Evolutionary conservation across 1,139 yeast genomes (phyloP).

Genomic region (Hanseniaspora uvarum): DNA sequence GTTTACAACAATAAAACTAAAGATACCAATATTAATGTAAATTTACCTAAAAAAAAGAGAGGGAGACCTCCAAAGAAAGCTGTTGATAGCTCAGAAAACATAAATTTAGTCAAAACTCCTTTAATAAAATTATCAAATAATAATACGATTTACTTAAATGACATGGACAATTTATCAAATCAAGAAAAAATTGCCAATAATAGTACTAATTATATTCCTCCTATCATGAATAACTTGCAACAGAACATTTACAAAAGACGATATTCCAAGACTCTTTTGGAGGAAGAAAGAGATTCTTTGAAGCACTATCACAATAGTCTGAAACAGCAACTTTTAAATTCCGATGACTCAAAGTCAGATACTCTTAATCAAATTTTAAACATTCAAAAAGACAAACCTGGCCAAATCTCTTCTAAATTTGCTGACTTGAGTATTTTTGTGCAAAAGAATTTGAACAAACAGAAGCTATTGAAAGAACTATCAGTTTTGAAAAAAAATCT

Average conservation of each 20-base stretch:
- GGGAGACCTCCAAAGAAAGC: constrained; percentile 6
- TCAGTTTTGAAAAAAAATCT: neutral
- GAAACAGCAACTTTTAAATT: neutral
- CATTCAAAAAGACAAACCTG: constrained; percentile 12
- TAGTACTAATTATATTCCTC: constrained; percentile 5
- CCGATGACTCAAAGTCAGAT: neutral
- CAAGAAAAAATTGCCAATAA: neutral
- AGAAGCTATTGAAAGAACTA: constrained; percentile 2
- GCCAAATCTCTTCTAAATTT: constrained; percentile 14
- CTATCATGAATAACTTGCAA: constrained; percentile 11
- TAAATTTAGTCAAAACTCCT: constrained; percentile 1
- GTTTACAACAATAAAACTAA: constrained; percentile 22
- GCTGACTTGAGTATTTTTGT: constrained; percentile 15
- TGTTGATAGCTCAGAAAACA: neutral
- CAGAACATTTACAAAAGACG: constrained; percentile 13
- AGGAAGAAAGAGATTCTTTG: constrained; percentile 6
- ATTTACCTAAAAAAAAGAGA: neutral
- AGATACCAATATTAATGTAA: neutral
- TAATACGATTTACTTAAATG: constrained; percentile 5
- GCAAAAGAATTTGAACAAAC: constrained; percentile 12
- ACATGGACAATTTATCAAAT: constrained; percentile 2
- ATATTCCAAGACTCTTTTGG: constrained; percentile 6
- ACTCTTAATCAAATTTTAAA: neutral
- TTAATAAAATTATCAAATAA: neutral
- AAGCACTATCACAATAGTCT: neutral